Evolutionary conservation across 345 rosid genomes (phyloP).

Genomic region (Eucalyptus cloeziana): DNA sequence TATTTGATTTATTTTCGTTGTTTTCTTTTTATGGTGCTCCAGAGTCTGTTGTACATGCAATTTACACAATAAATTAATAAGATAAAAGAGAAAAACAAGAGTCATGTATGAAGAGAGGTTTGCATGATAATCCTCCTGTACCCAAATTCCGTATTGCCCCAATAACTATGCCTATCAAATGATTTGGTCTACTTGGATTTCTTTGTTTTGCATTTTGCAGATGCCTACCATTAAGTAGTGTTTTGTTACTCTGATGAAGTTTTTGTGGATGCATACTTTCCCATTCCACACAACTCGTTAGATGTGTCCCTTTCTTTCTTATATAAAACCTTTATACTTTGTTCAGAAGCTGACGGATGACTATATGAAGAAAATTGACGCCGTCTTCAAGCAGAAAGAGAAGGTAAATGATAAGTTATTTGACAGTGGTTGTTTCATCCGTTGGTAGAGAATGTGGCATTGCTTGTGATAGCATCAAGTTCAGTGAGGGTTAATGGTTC

Average conservation of each 20-base stretch:
- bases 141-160: neutral
- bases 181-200: neutral
- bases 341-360: slow-evolving; percentile 81
- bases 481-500: neutral
- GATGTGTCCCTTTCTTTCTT: neutral
- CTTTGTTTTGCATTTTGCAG: neutral
- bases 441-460: neutral
- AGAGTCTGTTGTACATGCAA: neutral
- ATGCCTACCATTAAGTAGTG: neutral
- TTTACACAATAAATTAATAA: neutral
- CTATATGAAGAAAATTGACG: slow-evolving; percentile 83
- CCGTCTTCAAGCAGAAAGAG: slow-evolving; percentile 78
- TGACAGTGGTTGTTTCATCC: neutral
- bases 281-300: neutral
- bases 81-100: neutral
- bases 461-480: neutral
- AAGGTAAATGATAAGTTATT: slow-evolving; percentile 34
- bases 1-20: neutral
- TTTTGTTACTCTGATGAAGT: neutral
- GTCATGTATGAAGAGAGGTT: neutral
- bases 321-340: neutral
- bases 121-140: neutral
- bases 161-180: neutral
- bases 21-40: neutral
- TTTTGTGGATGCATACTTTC: neutral